A percentile compares a stretch with the other conserved stretches of the same genome.
These are phyloP conservation scores for Collybia mongolica DNA, from an alignment of 768 basidiomycete genomes.

Conservation along the genomic window DNA sequence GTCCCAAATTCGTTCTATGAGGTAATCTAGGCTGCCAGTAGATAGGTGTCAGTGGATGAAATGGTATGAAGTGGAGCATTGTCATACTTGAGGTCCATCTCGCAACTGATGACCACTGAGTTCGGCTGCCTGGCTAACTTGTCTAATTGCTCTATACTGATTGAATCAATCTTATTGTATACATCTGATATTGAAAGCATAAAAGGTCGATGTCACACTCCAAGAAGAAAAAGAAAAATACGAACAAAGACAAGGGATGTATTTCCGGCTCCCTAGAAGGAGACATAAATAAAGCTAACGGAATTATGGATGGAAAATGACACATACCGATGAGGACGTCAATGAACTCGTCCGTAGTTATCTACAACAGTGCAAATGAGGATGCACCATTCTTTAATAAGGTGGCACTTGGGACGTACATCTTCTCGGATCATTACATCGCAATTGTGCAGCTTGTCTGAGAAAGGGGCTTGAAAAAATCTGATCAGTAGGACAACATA, in stretches of 20 bases:
- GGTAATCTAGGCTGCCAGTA: slow-evolving; percentile 57
- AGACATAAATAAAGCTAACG: background rate
- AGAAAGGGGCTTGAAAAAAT: background rate
- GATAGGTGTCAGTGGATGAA: background rate
- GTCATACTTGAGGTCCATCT: slow-evolving; percentile 85
- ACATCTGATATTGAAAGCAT: slow-evolving; percentile 57
- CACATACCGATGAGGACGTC: slow-evolving; percentile 88
- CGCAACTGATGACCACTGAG: slow-evolving; percentile 95
- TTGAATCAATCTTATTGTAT: slow-evolving; percentile 95
- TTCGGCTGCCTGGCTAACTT: slow-evolving; percentile 79
- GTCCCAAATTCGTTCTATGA: slow-evolving; percentile 78
- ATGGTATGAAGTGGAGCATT: background rate
- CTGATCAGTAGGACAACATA: background rate
- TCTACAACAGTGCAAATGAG: slow-evolving; percentile 42
- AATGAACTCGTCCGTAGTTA: slow-evolving; percentile 95
- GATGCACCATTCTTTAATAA: background rate
- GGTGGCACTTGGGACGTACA: slow-evolving; percentile 41
- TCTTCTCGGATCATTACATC: slow-evolving; percentile 99
- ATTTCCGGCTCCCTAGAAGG: slow-evolving; percentile 83
- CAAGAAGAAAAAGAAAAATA: slow-evolving; percentile 1
- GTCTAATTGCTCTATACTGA: slow-evolving; percentile 81
- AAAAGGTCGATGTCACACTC: no score
- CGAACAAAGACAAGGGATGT: slow-evolving; percentile 89
- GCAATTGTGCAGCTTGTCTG: slow-evolving; percentile 90
- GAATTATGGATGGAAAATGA: background rate